phyloP scores from a whole-genome alignment of 345 rosid genomes.

The Pugionium dolabratum region DNA sequence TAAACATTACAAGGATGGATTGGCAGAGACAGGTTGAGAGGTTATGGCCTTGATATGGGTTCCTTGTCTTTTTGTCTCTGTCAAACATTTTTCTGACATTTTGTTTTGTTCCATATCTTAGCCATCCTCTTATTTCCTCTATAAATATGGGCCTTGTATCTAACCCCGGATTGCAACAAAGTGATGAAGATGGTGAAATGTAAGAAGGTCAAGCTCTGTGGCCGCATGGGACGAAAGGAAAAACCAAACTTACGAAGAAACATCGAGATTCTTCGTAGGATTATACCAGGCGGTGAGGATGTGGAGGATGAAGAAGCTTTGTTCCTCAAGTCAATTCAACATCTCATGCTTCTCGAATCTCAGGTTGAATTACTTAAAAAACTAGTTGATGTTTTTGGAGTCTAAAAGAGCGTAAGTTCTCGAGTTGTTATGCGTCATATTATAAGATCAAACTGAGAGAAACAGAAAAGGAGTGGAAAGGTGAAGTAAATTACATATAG shows the following conservation, averaged over 20 bases:
- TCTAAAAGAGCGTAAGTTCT: conserved; percentile 37
- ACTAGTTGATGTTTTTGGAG: conserved; percentile 43
- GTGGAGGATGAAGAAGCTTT: conserved; percentile 46
- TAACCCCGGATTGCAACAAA: not conserved
- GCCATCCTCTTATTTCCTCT: conserved; percentile 33
- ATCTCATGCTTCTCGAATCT: conserved; percentile 46
- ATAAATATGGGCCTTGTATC: not conserved
- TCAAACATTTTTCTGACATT: conserved; percentile 29
- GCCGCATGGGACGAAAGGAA: conserved; percentile 37
- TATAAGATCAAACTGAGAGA: conserved; percentile 19
- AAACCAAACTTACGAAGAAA: conserved; percentile 43
- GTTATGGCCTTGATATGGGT: conserved; percentile 40
- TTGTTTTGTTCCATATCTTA: conserved; percentile 41
- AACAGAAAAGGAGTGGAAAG: not conserved
- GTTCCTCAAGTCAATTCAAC: conserved; percentile 53
- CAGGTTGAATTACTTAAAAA: conserved; percentile 47
- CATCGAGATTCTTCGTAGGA: conserved; percentile 40
- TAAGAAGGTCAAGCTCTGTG: conserved; percentile 29
- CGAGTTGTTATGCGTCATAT: conserved; percentile 23
- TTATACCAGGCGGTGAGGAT: conserved; percentile 51
- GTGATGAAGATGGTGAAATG: conserved; percentile 24
- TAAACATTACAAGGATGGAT: conserved; percentile 27
- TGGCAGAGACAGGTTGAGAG: conserved; percentile 39
- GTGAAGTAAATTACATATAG: conserved; percentile 18
- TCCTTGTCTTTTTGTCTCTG: conserved; percentile 27